A percentile compares a stretch with the other conserved stretches of the same genome.
Conservation (phyloP, 2,329 filamentous ascomycete species). For the Cordyceps pruinosa region DNA sequence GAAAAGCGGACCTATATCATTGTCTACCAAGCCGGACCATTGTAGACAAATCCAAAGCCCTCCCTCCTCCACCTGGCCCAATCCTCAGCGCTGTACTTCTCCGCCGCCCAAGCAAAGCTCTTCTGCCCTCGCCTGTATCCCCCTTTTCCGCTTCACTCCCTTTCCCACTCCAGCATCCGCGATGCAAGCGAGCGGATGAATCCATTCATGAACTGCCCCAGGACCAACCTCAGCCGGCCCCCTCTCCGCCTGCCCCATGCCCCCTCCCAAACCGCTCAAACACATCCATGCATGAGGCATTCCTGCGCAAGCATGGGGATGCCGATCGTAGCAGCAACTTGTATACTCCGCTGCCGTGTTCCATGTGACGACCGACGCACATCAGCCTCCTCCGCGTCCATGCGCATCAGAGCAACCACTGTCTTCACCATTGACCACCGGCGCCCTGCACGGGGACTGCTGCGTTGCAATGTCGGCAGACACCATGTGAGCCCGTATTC, state of each 20-base stretch:
- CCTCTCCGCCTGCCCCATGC: background rate
- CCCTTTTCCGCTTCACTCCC: too few species aligned
- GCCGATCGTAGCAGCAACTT: background rate
- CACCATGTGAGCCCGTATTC: background rate
- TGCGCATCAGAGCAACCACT: background rate
- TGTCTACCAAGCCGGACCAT: too few species aligned
- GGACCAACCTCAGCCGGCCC: too few species aligned
- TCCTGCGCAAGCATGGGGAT: background rate
- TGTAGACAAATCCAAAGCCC: too few species aligned
- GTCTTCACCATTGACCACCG: background rate
- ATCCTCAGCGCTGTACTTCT: too few species aligned
- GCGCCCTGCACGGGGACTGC: background rate
- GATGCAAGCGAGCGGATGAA: background rate
- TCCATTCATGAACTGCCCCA: too few species aligned
- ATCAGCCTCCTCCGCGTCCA: background rate
- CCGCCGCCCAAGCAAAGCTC: too few species aligned
- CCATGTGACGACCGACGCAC: background rate
- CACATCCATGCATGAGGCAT: background rate
- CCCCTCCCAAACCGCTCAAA: background rate
- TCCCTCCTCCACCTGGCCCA: too few species aligned
- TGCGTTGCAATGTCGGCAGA: background rate
- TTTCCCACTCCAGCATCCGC: too few species aligned
- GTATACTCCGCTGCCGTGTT: background rate
- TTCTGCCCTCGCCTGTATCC: too few species aligned
- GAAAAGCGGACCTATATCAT: conserved; percentile 17